Evolutionary conservation across 306 rosid species (phyloP), one percentile per base, ranked within the genome.

Genomic region (Betula pendula): DNA sequence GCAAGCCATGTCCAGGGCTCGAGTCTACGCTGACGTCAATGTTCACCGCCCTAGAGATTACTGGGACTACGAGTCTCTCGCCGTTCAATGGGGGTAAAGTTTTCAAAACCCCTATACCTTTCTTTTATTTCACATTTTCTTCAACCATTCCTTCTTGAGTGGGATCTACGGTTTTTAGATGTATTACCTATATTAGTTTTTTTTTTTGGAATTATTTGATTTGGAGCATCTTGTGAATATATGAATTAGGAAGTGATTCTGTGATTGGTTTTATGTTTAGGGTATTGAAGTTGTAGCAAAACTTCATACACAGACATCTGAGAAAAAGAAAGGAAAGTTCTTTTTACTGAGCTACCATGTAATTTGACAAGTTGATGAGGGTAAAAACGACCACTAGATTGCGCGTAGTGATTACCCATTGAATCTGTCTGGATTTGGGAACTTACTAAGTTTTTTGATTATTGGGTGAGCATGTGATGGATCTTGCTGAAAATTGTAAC

Each of bases 41-140:
- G 82, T 84, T 76, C 80, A 77, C n/a, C 90, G 87, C 76, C 85
- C 90, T 14, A 83, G 79, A 42, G 90, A 86, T 17, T 86, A 86
- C 71, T 84, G 87, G 87, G 90, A 84, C 76, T 84, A 86, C 76
- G 90, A 86, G 66, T 72, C 85, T 56, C 79, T 75, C 53, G 73
- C 75, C 58, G 84, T 86, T 53, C 87, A 86, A 43, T 86, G 90
- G 87, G 84, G 87, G 90, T 86, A 75, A 33, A 31, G 11, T 38
- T 29, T 19, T 29, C 68, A 13, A 29, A 29, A 29, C 1, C 40
- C 48, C 19, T n/a, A 29, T 9, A 9, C 14, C n/a, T n/a, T 17
- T 38, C 14, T 8, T 65, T 55, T 24, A 2, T 20, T 1, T 33
- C n/a, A 8, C 17, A 5, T n/a, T 10, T 19, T 63, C 24, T 65